Base-by-base conservation (phyloP, 2,329 filamentous ascomycete species). In the Gaeumannomyces sp. region DNA sequence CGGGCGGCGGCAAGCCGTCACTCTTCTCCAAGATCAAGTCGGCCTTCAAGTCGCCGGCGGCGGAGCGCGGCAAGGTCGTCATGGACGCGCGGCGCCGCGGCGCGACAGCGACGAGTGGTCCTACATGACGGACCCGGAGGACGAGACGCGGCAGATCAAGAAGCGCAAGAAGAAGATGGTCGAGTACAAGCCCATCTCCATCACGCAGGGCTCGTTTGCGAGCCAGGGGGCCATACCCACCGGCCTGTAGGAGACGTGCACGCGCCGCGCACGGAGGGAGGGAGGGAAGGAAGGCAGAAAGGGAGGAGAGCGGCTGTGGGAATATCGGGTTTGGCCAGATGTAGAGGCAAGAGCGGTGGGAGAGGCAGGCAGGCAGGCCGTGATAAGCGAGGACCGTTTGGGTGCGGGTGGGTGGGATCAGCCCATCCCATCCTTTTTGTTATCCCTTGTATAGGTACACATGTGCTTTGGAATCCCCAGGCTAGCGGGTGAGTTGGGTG, bases 121-220 rank as follows among this genome's bases (percentile, higher is more conserved):
- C 14, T 62, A 50, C 60, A 50, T 50, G 60, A 62, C 60, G 38
- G 60, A 62, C 35, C 35, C 35, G 16, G 35, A 50, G 33, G 33
- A 45, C 60, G 38, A 38, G 33, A 61, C 60, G 35, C 38, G 50
- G 60, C 60, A 28, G 60, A 29, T 45, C 60, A 62, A 62, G 60
- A 61, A 61, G 60, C 60, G 60, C n/a, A 61, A 61, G 60, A 61
- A 61, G 60, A 62, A 62, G 60, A 56, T 62, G 60, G 60, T 62
- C n/a, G 38, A 35, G n/a, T 62, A 62, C 35, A 56, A 29, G 45
- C 45, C 45, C 22, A n/a, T 53, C 45, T n/a, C 45, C 22, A 53
- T 53, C 45, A 53, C 45, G 19, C 45, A 53, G 22, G 45, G 45
- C 22, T 53, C 45, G 22, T 11, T 53, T 25, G 45, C 45, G 45